These are phyloP conservation scores for Xylariomycetidae sp. DNA, from an alignment of 2,329 filamentous ascomycete species.

Conservation along the genomic window DNA sequence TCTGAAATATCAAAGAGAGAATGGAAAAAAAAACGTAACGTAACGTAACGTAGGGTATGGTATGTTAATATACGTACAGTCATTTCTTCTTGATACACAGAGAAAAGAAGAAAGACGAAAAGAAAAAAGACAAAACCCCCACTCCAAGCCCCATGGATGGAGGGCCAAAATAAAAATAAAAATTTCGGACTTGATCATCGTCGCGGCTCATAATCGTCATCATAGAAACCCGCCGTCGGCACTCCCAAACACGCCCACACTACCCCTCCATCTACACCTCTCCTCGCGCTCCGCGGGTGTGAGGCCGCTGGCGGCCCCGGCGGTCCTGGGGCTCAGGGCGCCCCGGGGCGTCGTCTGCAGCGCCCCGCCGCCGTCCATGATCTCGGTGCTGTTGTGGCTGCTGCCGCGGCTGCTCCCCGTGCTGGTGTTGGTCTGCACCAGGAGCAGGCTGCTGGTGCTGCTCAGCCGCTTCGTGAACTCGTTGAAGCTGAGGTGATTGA, in stretches of 20 bases:
- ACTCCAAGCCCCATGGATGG: too few relatives aligned
- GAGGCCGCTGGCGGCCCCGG: conserved; percentile 22
- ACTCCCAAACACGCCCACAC: conserved; percentile 47
- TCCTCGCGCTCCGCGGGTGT: conserved; percentile 36
- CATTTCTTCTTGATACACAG: too few relatives aligned
- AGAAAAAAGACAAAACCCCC: too few relatives aligned
- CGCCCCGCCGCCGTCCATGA: conserved; percentile 36
- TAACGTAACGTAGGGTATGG: not conserved
- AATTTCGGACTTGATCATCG: too few relatives aligned
- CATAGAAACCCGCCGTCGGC: conserved; percentile 52
- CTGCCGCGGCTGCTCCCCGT: conserved; percentile 44
- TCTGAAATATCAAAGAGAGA: conserved; percentile 2
- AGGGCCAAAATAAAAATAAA: too few relatives aligned
- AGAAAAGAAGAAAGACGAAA: too few relatives aligned
- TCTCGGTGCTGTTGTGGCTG: conserved; percentile 18
- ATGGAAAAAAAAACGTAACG: not conserved
- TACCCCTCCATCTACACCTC: conserved; percentile 53
- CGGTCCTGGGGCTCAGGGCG: conserved; percentile 25
- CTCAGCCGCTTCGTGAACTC: conserved; percentile 58
- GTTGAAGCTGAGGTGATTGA: conserved; percentile 56
- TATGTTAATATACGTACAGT: not conserved
- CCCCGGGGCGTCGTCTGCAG: conserved; percentile 32
- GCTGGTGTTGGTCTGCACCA: conserved; percentile 53
- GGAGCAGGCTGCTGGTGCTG: conserved; percentile 55
- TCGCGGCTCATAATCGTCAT: too few relatives aligned